Conservation (phyloP, 1,139 yeast genomes). For the Suhomyces wounanorum region DNA sequence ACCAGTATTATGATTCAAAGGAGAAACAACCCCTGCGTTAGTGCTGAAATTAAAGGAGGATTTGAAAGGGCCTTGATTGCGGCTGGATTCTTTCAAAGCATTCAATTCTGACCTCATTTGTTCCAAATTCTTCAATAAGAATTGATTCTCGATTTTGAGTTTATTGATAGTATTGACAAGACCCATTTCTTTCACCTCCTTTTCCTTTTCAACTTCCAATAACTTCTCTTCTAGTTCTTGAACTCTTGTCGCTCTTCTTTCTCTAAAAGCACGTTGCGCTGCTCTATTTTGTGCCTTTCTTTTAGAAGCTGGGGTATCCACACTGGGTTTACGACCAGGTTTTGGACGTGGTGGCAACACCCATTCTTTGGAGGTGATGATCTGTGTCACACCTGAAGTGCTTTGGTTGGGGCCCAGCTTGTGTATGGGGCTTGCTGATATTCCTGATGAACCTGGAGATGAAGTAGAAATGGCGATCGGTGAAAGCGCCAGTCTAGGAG, state of each 20-base stretch:
- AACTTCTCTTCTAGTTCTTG: conserved; percentile 49
- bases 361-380: conserved; percentile 84
- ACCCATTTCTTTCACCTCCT: conserved; percentile 61
- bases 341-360: conserved; percentile 89
- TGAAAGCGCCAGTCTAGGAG: conserved; percentile 43
- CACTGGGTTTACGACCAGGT: conserved; percentile 87
- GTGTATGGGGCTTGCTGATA: not conserved
- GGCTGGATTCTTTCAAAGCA: conserved; percentile 11
- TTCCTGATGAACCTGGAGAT: conserved; percentile 6
- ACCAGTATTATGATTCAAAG: conserved; percentile 16
- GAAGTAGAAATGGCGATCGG: conserved; percentile 27
- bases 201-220: conserved; percentile 66
- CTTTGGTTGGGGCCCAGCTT: not conserved
- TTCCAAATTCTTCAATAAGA: conserved; percentile 38
- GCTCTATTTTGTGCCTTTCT: conserved; percentile 93
- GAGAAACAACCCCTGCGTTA: conserved; percentile 15
- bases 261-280: conserved; percentile 91
- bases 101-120: conserved; percentile 30
- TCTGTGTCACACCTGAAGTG: conserved; percentile 31
- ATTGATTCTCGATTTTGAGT: conserved; percentile 43
- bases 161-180: conserved; percentile 51
- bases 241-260: conserved; percentile 69
- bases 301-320: conserved; percentile 70
- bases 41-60: conserved; percentile 9
- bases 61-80: conserved; percentile 5